phyloP scores from a whole-genome alignment of 176 grass and related monocot genomes.

The Musa schizocarpa region DNA sequence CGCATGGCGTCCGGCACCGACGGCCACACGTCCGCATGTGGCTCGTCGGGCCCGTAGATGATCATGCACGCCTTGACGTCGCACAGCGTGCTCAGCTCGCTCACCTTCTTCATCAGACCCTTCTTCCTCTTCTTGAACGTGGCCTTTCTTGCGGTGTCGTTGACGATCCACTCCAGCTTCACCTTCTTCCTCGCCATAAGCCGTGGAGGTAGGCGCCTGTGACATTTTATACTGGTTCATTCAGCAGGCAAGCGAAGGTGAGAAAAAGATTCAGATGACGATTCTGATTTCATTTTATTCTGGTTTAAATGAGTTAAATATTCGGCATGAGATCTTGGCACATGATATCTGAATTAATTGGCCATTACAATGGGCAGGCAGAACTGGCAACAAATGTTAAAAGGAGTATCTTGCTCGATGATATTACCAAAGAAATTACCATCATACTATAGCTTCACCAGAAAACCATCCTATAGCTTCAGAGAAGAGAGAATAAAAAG shows the following conservation, averaged over 20 bases:
- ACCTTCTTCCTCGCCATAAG: constrained; percentile 16
- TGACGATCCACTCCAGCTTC: constrained; percentile 14
- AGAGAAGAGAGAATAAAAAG: no score
- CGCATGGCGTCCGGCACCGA: not conserved
- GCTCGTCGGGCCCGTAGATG: not conserved
- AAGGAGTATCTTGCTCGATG: no score
- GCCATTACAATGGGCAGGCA: not conserved
- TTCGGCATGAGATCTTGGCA: not conserved
- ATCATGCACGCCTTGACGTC: constrained; percentile 18
- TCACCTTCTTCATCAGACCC: constrained; percentile 19
- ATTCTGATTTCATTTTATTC: not conserved
- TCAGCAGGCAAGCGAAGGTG: not conserved
- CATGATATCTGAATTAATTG: not conserved
- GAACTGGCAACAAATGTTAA: not conserved
- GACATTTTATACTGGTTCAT: not conserved
- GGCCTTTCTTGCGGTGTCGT: not conserved
- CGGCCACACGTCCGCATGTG: constrained; percentile 32
- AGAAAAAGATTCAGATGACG: not conserved
- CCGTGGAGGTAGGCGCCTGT: not conserved
- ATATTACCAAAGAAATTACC: no score
- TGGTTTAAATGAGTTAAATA: no score
- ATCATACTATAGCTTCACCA: no score
- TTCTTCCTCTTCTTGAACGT: constrained; percentile 14
- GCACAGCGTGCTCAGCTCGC: constrained; percentile 17
- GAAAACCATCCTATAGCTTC: no score